Conservation (phyloP, 2,329 filamentous ascomycete genomes). For the Camptophora hylomeconis region DNA sequence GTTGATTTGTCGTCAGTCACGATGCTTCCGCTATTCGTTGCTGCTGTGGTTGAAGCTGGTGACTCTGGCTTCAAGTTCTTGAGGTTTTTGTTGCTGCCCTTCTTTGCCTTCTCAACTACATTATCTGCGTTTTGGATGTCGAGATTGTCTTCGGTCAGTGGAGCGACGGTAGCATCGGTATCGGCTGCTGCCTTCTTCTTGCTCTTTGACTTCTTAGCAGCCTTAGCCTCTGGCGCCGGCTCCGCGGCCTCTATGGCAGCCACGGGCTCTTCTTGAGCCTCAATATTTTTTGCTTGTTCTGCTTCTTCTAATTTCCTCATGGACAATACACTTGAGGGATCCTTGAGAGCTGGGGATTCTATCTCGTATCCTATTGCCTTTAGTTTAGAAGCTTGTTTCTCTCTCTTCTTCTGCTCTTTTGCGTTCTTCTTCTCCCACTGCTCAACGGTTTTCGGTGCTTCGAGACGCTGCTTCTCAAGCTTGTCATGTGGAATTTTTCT, state of each 20-base stretch:
- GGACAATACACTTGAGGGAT: constrained; percentile 2
- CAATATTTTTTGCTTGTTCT: constrained; percentile 11
- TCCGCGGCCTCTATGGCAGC: constrained; percentile 15
- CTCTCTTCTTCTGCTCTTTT: constrained; percentile 59
- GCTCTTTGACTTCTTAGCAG: constrained; percentile 23
- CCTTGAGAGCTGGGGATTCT: constrained; percentile 38
- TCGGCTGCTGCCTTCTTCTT: constrained; percentile 3
- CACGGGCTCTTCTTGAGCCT: constrained; percentile 18
- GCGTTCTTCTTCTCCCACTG: constrained; percentile 66
- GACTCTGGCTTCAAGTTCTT: no score
- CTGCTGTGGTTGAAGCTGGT: not conserved
- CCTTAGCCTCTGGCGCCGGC: constrained; percentile 18
- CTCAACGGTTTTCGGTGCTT: constrained; percentile 58
- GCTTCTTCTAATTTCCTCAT: constrained; percentile 20
- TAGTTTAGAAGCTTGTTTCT: constrained; percentile 58
- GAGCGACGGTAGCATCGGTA: no score
- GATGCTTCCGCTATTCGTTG: no score
- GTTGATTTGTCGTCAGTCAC: not conserved
- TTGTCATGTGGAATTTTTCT: constrained; percentile 80
- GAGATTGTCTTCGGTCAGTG: not conserved
- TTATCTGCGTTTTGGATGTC: constrained; percentile 5
- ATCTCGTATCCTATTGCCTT: constrained; percentile 77
- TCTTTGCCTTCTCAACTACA: constrained; percentile 12
- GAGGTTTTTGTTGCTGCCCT: constrained; percentile 1
- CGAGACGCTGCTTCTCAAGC: constrained; percentile 64